Conservation (phyloP, 2,329 filamentous ascomycete species). For the Orbilia javanica region DNA sequence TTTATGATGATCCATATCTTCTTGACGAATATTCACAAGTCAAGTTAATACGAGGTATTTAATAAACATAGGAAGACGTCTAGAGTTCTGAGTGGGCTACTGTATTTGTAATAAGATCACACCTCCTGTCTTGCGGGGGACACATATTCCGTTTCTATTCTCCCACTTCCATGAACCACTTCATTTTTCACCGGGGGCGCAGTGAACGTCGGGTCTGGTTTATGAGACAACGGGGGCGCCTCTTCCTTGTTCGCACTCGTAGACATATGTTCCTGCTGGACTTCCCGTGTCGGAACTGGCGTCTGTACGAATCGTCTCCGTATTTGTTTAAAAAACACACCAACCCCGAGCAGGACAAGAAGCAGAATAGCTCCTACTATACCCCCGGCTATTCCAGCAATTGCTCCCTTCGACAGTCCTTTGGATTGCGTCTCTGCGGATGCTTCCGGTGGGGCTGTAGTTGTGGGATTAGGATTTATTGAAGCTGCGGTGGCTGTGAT, state of each 20-base stretch:
- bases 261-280: neutral
- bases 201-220: too few species aligned
- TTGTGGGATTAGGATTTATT: neutral
- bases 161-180: neutral
- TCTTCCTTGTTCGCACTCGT: too few species aligned
- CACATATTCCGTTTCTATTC: neutral
- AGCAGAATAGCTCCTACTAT: neutral
- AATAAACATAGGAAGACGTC: too few species aligned
- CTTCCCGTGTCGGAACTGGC: neutral
- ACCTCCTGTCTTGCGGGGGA: neutral
- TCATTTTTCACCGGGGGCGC: neutral
- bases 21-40: too few species aligned
- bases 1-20: neutral
- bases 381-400: slow-evolving; percentile 16
- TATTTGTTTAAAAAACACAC: neutral
- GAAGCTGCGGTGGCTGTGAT: neutral
- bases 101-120: neutral
- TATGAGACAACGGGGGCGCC: too few species aligned
- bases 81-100: neutral
- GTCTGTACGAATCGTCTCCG: neutral
- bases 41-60: too few species aligned
- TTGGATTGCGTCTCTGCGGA: neutral
- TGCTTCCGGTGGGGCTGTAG: neutral
- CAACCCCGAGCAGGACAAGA: neutral
- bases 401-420: neutral